Conservation (phyloP, 1,139 yeast species). For the Nadsonia starkeyi-henricii region DNA sequence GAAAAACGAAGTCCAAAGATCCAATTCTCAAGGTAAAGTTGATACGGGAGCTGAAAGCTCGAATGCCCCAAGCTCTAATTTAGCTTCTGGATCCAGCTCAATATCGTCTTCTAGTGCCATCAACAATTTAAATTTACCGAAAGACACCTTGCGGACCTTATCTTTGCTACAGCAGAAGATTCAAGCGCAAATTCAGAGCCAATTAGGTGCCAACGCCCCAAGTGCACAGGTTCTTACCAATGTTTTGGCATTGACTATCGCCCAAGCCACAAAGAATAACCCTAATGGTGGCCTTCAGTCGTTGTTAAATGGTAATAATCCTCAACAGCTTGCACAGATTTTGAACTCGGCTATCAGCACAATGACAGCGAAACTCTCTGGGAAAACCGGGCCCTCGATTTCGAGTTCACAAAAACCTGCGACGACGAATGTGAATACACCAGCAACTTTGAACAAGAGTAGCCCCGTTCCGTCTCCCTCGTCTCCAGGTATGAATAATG, state of each 20-base stretch:
- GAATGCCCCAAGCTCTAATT: neutral
- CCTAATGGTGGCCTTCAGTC: constrained; percentile 65
- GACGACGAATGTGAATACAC: neutral
- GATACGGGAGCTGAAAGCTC: neutral
- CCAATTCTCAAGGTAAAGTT: neutral
- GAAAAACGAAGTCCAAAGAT: neutral
- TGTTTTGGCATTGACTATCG: constrained; percentile 84
- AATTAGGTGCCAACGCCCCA: constrained; percentile 19
- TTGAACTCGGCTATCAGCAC: constrained; percentile 69
- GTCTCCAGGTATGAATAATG: neutral
- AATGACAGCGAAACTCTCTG: constrained; percentile 13
- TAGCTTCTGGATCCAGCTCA: constrained; percentile 6
- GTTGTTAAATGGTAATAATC: constrained; percentile 65
- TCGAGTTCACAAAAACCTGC: constrained; percentile 1
- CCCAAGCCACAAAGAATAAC: constrained; percentile 81
- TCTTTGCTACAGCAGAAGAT: constrained; percentile 24
- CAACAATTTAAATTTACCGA: constrained; percentile 15
- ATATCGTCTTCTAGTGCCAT: constrained; percentile 11
- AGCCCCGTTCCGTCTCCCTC: neutral
- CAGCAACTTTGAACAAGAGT: no score
- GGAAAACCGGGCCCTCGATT: constrained; percentile 1
- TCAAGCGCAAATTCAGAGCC: constrained; percentile 21
- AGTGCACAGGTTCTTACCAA: constrained; percentile 59
- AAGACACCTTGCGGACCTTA: constrained; percentile 23
- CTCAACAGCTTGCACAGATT: constrained; percentile 72